Evolutionary conservation across 2,329 filamentous ascomycete species (phyloP).

Genomic region (Tricladium varicosporioides): DNA sequence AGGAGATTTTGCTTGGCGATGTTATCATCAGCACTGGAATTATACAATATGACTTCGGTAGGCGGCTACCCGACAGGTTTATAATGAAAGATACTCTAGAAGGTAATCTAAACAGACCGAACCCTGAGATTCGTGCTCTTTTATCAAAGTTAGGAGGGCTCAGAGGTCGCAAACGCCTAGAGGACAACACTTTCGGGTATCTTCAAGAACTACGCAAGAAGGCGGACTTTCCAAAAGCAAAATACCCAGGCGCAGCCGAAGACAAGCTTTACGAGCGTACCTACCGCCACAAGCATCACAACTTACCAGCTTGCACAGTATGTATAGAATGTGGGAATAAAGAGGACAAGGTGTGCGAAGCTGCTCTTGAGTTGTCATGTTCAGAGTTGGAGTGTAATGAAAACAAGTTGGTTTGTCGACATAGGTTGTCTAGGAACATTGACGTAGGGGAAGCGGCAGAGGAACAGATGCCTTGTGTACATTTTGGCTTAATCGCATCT

Average conservation of each 20-base stretch:
- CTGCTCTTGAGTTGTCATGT: slow-evolving; percentile 2
- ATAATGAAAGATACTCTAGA: slow-evolving; percentile 19
- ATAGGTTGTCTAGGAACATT: background rate
- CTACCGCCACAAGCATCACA: slow-evolving; percentile 14
- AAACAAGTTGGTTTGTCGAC: background rate
- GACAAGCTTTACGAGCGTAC: slow-evolving; percentile 7
- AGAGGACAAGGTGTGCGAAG: background rate
- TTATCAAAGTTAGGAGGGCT: slow-evolving; percentile 7
- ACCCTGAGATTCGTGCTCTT: slow-evolving; percentile 16
- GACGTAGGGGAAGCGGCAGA: background rate
- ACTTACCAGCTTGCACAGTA: background rate
- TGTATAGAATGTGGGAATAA: slow-evolving; percentile 1
- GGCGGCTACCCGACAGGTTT: slow-evolving; percentile 22
- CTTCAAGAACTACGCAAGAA: slow-evolving; percentile 5
- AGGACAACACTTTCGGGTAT: slow-evolving; percentile 2
- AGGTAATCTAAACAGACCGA: background rate
- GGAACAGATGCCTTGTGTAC: slow-evolving; percentile 3
- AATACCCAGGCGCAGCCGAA: slow-evolving; percentile 3
- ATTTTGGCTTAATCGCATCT: slow-evolving; percentile 37
- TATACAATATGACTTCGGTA: slow-evolving; percentile 34
- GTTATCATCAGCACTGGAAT: slow-evolving; percentile 30
- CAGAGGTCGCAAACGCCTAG: slow-evolving; percentile 2
- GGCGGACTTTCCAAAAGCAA: background rate
- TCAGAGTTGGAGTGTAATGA: background rate
- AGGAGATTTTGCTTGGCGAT: slow-evolving; percentile 32